A percentile compares a stretch with the other conserved stretches of the same genome.
phyloP scores from a whole-genome alignment of 2,329 filamentous ascomycete species.

The Cercospora sesami region DNA sequence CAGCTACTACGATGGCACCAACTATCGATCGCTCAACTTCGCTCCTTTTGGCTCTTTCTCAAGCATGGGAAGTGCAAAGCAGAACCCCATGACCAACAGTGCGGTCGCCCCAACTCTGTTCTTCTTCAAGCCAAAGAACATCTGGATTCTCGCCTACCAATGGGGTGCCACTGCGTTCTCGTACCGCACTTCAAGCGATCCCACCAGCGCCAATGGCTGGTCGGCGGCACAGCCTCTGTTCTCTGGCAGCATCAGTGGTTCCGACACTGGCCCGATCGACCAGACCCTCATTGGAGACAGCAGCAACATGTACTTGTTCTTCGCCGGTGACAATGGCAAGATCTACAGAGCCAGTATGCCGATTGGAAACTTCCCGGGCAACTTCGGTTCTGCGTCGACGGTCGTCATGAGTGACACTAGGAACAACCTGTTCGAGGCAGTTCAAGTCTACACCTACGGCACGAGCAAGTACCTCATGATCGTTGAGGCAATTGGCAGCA shows the following conservation, averaged over 20 bases:
- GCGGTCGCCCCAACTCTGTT: conserved; percentile 64
- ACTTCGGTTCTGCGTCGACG: conserved; percentile 56
- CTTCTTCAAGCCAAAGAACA: conserved; percentile 60
- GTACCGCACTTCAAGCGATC: conserved; percentile 61
- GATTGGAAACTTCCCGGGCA: conserved; percentile 61
- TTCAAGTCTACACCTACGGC: conserved; percentile 65
- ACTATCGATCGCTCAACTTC: conserved; percentile 60
- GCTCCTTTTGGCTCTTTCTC: conserved; percentile 56
- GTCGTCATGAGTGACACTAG: conserved; percentile 55
- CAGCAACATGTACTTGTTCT: conserved; percentile 66
- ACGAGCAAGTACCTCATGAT: conserved; percentile 64
- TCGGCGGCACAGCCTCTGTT: conserved; percentile 57
- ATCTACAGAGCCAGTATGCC: conserved; percentile 67
- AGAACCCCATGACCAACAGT: conserved; percentile 52
- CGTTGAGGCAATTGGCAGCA: conserved; percentile 60
- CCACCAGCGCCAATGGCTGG: conserved; percentile 60
- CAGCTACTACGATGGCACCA: conserved; percentile 49
- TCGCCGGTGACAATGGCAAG: conserved; percentile 65
- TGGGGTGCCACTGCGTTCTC: conserved; percentile 62
- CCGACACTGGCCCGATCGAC: conserved; percentile 59
- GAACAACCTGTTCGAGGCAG: conserved; percentile 65
- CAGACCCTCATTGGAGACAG: conserved; percentile 64
- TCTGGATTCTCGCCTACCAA: conserved; percentile 67
- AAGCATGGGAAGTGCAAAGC: conserved; percentile 53
- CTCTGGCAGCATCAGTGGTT: conserved; percentile 52